Conservation (phyloP, 1,284 basidiomycete genomes). For the Trichosporon faecale region DNA sequence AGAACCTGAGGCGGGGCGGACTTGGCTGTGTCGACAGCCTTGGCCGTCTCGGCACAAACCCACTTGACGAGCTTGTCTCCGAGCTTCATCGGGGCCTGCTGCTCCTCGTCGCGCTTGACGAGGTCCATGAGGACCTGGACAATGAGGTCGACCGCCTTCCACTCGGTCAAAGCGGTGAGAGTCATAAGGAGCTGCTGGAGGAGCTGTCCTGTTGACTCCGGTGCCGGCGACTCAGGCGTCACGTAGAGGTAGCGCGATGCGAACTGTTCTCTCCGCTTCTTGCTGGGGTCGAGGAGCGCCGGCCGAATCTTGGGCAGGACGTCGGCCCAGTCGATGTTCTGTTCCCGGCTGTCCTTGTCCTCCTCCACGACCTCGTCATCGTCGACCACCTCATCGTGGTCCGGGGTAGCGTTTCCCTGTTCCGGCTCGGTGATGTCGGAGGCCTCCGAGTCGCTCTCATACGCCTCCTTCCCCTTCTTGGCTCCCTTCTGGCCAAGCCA, state of each 20-base stretch:
- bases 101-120: conserved; percentile 39
- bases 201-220: conserved; percentile 13
- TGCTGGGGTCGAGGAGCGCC: conserved; percentile 36
- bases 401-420: conserved; percentile 3
- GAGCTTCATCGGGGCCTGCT: conserved; percentile 32
- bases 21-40: conserved; percentile 26
- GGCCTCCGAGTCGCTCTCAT: conserved; percentile 38
- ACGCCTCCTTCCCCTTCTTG: conserved; percentile 32
- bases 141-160: conserved; percentile 35
- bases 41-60: conserved; percentile 40
- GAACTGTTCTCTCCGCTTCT: conserved; percentile 41
- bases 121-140: conserved; percentile 36
- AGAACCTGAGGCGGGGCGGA: conserved; percentile 32
- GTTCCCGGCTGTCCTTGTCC: conserved; percentile 29
- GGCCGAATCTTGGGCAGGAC: conserved; percentile 33
- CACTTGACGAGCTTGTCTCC: conserved; percentile 50
- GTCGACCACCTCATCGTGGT: conserved; percentile 21
- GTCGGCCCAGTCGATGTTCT: conserved; percentile 40
- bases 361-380: conserved; percentile 32
- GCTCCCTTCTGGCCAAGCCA: conserved; percentile 40
- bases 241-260: conserved; percentile 39
- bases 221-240: conserved; percentile 25
- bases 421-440: conserved; percentile 16
- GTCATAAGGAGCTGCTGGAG: conserved; percentile 25
- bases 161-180: conserved; percentile 29